Conservation (phyloP, 1,139 yeast genomes). For the Saccharomyces pastorianus region DNA sequence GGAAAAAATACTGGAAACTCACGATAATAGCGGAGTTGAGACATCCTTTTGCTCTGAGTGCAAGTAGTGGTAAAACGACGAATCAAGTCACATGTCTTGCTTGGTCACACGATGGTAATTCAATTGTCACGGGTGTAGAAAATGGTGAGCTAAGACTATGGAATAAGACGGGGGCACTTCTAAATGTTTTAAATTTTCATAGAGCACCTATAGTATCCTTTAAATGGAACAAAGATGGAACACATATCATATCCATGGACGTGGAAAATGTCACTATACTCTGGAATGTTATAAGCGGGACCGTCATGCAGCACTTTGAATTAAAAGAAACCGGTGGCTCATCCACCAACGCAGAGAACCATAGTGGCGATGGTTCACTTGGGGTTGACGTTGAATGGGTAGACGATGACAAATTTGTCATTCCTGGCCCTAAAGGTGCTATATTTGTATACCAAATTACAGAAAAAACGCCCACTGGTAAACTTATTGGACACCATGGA, state of each 20-base stretch:
- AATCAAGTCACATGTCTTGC: slow-evolving; percentile 38
- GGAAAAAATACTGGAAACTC: background rate
- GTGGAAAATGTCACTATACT: slow-evolving; percentile 38
- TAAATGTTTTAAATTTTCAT: slow-evolving; percentile 51
- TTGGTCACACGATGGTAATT: slow-evolving; percentile 60
- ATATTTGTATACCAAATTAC: slow-evolving; percentile 54
- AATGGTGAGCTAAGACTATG: slow-evolving; percentile 64
- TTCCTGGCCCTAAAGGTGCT: slow-evolving; percentile 49
- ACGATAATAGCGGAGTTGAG: slow-evolving; percentile 13
- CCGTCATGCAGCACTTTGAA: slow-evolving; percentile 40
- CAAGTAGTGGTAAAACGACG: slow-evolving; percentile 11
- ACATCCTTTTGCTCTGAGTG: slow-evolving; percentile 25
- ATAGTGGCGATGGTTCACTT: slow-evolving; percentile 15
- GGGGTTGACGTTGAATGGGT: slow-evolving; percentile 68
- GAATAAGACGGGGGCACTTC: slow-evolving; percentile 57
- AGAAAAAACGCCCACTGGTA: slow-evolving; percentile 48
- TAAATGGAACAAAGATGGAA: slow-evolving; percentile 43
- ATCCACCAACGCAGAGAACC: background rate
- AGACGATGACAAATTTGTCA: slow-evolving; percentile 58
- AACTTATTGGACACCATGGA: slow-evolving; percentile 60
- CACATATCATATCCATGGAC: slow-evolving; percentile 32
- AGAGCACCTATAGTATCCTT: slow-evolving; percentile 44
- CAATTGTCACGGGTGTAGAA: slow-evolving; percentile 49
- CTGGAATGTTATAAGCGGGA: slow-evolving; percentile 49
- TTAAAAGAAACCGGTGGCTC: slow-evolving; percentile 9